phyloP scores from a whole-genome alignment of 257 asterid genomes.

The Scutellaria barbata region DNA sequence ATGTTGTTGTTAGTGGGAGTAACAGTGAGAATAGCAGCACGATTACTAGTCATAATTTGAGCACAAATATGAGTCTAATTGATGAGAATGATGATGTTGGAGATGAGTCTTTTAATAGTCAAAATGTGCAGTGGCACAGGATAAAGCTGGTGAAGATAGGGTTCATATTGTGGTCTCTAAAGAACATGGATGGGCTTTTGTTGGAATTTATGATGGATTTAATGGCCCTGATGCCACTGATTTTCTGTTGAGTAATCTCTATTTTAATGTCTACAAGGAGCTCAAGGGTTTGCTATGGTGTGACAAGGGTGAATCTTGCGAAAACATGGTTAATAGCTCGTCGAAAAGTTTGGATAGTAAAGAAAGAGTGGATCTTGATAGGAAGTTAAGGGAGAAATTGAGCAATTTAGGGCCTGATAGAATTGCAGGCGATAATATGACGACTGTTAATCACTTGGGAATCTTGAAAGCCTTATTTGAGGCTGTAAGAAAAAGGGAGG shows the following conservation, averaged over 20 bases:
- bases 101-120: constrained; percentile 68
- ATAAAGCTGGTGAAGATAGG: constrained; percentile 95
- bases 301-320: constrained; percentile 56
- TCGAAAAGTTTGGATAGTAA: constrained; percentile 51
- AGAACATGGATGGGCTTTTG: constrained; percentile 90
- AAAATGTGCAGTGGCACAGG: constrained; percentile 96
- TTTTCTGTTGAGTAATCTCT: constrained; percentile 69
- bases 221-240: constrained; percentile 98
- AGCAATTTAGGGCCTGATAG: constrained; percentile 48
- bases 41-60: constrained; percentile 52
- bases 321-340: constrained; percentile 28
- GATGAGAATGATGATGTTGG: constrained; percentile 73
- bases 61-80: constrained; percentile 70
- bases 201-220: constrained; percentile 92
- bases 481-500: constrained; percentile 82
- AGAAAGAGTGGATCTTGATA: constrained; percentile 49
- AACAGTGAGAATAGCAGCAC: constrained; percentile 56
- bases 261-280: constrained; percentile 73
- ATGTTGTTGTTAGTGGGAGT: constrained; percentile 42
- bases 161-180: constrained; percentile 86
- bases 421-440: constrained; percentile 18
- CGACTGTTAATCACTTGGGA: constrained; percentile 59
- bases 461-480: constrained; percentile 82
- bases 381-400: constrained; percentile 55
- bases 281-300: constrained; percentile 81